These are phyloP conservation scores for Alternaria sp. DNA, from an alignment of 2,329 filamentous ascomycete species.

Conservation along the genomic window DNA sequence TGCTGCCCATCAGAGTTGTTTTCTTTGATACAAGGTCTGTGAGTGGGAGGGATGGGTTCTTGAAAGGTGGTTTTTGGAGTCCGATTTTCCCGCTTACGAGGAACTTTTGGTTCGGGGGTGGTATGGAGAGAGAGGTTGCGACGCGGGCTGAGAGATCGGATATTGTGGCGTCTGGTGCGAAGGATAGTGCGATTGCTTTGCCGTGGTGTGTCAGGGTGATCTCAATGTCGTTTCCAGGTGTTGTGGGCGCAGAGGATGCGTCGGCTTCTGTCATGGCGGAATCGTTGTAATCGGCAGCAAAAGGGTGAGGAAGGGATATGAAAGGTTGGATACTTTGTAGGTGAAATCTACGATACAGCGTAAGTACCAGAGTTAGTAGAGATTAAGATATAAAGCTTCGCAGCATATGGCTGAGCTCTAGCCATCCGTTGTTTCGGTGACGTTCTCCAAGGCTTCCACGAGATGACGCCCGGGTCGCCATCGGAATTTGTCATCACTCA, in stretches of 20 bases:
- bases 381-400: constrained; percentile 44
- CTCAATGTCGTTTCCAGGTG: constrained; percentile 31
- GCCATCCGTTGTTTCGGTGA: constrained; percentile 38
- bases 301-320: background rate
- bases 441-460: constrained; percentile 50
- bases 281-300: background rate
- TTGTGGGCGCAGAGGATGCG: constrained; percentile 16
- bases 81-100: constrained; percentile 70
- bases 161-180: constrained; percentile 62
- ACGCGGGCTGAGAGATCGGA: constrained; percentile 68
- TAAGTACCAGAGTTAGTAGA: constrained; percentile 36
- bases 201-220: constrained; percentile 66
- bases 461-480: constrained; percentile 30
- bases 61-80: constrained; percentile 70
- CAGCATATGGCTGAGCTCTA: constrained; percentile 31
- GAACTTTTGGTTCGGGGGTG: constrained; percentile 71
- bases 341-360: constrained; percentile 15
- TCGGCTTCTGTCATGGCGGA: constrained; percentile 27
- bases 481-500: constrained; percentile 49
- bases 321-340: background rate
- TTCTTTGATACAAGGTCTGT: constrained; percentile 64
- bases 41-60: constrained; percentile 63
- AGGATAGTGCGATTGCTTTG: constrained; percentile 58
- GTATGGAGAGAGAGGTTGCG: constrained; percentile 65
- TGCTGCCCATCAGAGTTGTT: constrained; percentile 71